phyloP scores from a whole-genome alignment of 1,139 yeast genomes.

The Kurtzmaniella quercitrusa region DNA sequence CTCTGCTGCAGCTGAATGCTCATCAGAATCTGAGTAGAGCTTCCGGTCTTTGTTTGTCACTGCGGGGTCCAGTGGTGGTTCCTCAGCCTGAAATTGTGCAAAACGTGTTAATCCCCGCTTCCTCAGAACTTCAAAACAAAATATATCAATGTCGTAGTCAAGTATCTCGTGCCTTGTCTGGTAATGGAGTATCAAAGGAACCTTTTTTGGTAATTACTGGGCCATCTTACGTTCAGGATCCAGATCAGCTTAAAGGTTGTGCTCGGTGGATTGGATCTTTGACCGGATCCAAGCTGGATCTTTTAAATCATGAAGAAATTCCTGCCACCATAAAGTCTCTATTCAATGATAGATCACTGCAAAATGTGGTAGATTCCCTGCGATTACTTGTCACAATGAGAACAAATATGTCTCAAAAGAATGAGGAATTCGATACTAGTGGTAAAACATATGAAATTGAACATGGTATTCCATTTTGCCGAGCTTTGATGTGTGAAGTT shows the following conservation, averaged over 20 bases:
- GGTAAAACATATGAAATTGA: constrained; percentile 30
- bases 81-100: constrained; percentile 47
- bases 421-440: constrained; percentile 1
- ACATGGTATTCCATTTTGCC: constrained; percentile 37
- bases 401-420: constrained; percentile 31
- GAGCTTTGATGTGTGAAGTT: constrained; percentile 32
- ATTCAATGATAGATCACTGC: constrained; percentile 9
- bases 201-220: constrained; percentile 39
- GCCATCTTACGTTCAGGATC: constrained; percentile 27
- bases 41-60: constrained; percentile 22
- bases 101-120: constrained; percentile 34
- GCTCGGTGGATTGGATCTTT: constrained; percentile 37
- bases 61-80: constrained; percentile 26
- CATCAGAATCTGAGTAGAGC: constrained; percentile 5
- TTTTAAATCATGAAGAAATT: constrained; percentile 4
- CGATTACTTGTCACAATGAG: constrained; percentile 21
- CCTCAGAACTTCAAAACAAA: constrained; percentile 18
- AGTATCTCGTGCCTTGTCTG: not conserved
- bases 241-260: constrained; percentile 33
- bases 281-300: constrained; percentile 14
- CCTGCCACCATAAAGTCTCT: constrained; percentile 13
- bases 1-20: constrained; percentile 1
- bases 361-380: not conserved
- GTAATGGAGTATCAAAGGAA: too few relatives aligned
- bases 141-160: not conserved